A percentile compares a stretch with the other conserved stretches of the same genome.
phyloP scores from a whole-genome alignment of 2,329 filamentous ascomycete species.

The Fusarium bulbicola region DNA sequence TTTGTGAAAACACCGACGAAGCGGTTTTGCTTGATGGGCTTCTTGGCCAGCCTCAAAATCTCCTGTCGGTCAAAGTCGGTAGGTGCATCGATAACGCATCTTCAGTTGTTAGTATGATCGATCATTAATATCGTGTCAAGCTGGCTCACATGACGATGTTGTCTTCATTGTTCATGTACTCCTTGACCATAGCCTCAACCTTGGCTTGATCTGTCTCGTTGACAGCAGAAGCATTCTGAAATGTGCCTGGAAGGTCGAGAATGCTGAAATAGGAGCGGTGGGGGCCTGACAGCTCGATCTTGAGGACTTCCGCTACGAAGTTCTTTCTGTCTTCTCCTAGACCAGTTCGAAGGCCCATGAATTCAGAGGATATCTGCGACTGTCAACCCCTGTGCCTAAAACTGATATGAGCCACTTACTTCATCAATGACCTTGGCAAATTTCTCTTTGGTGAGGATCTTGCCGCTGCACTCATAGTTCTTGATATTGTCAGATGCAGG shows the following conservation, averaged over 20 bases:
- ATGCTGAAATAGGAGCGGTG: constrained; percentile 50
- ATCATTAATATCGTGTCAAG: fast-evolving
- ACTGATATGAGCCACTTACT: constrained; percentile 22
- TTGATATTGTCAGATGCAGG: constrained; percentile 26
- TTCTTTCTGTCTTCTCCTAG: constrained; percentile 42
- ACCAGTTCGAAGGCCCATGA: constrained; percentile 45
- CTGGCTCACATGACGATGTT: constrained; percentile 51
- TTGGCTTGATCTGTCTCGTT: constrained; percentile 44
- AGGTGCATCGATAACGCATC: constrained; percentile 47
- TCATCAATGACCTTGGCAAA: constrained; percentile 45
- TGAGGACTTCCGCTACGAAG: constrained; percentile 50
- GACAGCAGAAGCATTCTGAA: constrained; percentile 37
- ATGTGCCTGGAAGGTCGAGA: constrained; percentile 49
- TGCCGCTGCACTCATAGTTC: constrained; percentile 35
- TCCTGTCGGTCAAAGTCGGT: constrained; percentile 45
- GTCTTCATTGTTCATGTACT: constrained; percentile 48
- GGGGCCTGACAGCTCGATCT: constrained; percentile 50
- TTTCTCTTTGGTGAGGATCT: constrained; percentile 41
- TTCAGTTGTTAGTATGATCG: constrained; percentile 1
- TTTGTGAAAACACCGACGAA: constrained; percentile 52
- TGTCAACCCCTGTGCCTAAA: neutral
- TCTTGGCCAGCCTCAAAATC: constrained; percentile 42
- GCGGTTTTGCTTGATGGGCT: constrained; percentile 41
- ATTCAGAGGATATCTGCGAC: constrained; percentile 39
- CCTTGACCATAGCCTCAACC: constrained; percentile 45